These are phyloP conservation scores for Agarophyton chilense DNA, from an alignment of 23 red algal species.

Conservation along the genomic window DNA sequence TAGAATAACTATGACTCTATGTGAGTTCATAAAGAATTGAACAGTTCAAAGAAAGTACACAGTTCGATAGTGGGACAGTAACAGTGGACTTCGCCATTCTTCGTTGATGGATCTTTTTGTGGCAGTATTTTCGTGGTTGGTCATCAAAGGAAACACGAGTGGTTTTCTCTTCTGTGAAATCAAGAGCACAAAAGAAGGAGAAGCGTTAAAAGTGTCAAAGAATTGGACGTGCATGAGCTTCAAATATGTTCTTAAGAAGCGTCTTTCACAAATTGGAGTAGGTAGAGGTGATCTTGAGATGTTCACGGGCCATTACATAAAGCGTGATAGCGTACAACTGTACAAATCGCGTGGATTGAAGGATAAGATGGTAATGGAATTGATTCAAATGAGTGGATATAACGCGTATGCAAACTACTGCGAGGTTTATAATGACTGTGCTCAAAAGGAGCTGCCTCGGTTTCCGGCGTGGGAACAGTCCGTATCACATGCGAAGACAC, in stretches of 20 bases:
- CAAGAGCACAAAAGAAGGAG: not conserved
- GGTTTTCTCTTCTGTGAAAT: not conserved
- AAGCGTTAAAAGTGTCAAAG: not conserved
- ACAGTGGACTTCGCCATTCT: not conserved
- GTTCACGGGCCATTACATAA: slow-evolving; percentile 8
- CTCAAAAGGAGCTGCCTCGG: not conserved
- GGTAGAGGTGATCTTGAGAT: slow-evolving; percentile 19
- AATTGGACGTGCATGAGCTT: not conserved
- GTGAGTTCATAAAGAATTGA: not conserved
- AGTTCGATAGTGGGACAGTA: not conserved
- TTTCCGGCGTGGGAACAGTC: not conserved
- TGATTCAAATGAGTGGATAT: slow-evolving; percentile 37
- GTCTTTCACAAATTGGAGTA: not conserved
- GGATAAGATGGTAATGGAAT: slow-evolving; percentile 14
- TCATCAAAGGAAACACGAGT: too few species aligned
- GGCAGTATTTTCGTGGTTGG: not conserved
- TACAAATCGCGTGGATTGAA: not conserved
- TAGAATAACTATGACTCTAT: too few species aligned
- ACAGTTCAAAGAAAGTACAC: not conserved
- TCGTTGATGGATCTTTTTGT: slow-evolving; percentile 22
- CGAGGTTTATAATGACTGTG: slow-evolving; percentile 34
- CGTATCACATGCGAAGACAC: not conserved
- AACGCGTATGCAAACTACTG: slow-evolving; percentile 35
- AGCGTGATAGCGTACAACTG: not conserved
- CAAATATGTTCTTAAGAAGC: not conserved